Evolutionary conservation across 306 rosid genomes (phyloP), one percentile per base, ranked within the genome.

Genomic region (Corylus heterophylla): DNA sequence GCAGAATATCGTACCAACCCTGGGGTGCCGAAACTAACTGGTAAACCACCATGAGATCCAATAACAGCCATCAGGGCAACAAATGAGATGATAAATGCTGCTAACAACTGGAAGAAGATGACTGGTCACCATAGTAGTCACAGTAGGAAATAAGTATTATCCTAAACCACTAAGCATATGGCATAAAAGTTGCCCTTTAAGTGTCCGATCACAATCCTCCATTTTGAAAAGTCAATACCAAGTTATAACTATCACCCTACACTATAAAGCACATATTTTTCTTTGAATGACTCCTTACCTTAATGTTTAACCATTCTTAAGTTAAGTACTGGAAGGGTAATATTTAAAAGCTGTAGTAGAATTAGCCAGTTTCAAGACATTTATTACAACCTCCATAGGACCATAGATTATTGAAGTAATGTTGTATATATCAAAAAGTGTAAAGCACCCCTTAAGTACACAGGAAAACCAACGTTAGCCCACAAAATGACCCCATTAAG

Each of bases 31-130:
- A 94, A 91, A 85, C 82, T 85, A 79, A 94, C 45, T 13, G 95
- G 97, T 70, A 91, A 83, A 72, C 68, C 80, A 64, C 89, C 93
- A 74, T 75, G 87, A 80, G 93, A 88, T 77, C 98, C 98, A 66
- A 84, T 81, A 86, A 92, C 90, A 85, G 98, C 97, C 97, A 90
- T 91, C 74, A 92, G n/a, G 72, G 91, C 98, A 78, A 94, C 84
- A 85, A 94, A 92, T 47, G 97, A 86, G 89, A 94, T 74, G 81
- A 92, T 84, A 74, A 84, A 80, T 63, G 97, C 97, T 62, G 90
- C 98, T 85, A 92, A 90, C 72, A 91, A 81, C 98, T 94, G 91
- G 83, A 87, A 85, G 73, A 77, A 85, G 51, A 73, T 54, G 71
- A 77, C 62, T 8, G 64, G 69, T 62, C 56, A 74, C 73, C 73